Percentiles rank a stretch among this genome's conserved stretches.
These are phyloP conservation scores for Neolentinus lepideus DNA, from an alignment of 1,284 basidiomycete genomes.

Conservation along the genomic window DNA sequence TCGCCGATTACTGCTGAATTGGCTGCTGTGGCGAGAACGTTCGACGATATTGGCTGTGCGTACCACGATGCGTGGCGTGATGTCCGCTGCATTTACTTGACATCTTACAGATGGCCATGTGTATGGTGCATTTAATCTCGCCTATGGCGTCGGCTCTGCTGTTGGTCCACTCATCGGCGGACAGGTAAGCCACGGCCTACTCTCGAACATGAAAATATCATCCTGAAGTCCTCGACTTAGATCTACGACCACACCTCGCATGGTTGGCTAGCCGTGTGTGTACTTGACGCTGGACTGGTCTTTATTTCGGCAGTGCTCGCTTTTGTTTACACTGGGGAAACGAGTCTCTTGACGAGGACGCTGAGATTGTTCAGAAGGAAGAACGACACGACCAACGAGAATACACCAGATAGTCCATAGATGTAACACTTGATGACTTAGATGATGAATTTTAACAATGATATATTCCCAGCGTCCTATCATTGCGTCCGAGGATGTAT, in stretches of 20 bases:
- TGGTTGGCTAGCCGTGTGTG: conserved; percentile 52
- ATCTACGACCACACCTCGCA: conserved; percentile 44
- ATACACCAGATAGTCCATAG: not conserved
- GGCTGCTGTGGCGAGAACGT: conserved; percentile 43
- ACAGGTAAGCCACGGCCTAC: conserved; percentile 33
- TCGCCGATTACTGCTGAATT: conserved; percentile 60
- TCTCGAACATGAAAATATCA: not conserved
- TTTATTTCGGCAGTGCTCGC: conserved; percentile 30
- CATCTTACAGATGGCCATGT: conserved; percentile 48
- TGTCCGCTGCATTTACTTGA: not conserved
- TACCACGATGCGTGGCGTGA: conserved; percentile 5
- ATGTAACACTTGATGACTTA: not conserved
- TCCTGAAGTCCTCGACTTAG: conserved; percentile 22
- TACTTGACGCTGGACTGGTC: conserved; percentile 37
- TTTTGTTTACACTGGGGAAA: conserved; percentile 39
- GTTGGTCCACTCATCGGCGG: conserved; percentile 66
- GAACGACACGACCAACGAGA: not conserved
- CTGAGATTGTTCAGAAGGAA: not conserved
- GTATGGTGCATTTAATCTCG: conserved; percentile 63
- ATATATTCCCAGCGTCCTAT: too few relatives aligned
- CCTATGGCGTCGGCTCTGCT: conserved; percentile 60
- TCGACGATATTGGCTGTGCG: conserved; percentile 64
- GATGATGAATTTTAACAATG: not conserved
- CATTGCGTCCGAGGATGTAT: too few relatives aligned
- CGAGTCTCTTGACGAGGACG: conserved; percentile 28